These are phyloP conservation scores for Ogataea pignaliae DNA, from an alignment of 805 yeast species.

Conservation along the genomic window DNA sequence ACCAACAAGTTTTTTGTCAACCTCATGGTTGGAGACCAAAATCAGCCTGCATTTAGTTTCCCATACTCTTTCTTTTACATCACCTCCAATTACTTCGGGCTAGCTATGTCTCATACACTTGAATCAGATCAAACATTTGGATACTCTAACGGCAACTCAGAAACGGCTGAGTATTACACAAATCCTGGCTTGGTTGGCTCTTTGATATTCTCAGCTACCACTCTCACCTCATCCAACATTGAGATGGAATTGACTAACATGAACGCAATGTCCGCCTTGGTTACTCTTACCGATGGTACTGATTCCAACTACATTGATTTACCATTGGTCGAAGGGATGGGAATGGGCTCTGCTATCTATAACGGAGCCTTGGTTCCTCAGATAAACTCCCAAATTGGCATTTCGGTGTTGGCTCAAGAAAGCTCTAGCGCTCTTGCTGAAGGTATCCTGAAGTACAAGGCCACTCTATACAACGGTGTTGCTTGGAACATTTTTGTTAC, in stretches of 20 bases:
- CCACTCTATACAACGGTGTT: slow-evolving; percentile 34
- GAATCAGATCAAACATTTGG: slow-evolving; percentile 35
- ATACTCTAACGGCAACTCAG: slow-evolving; percentile 44
- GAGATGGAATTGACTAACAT: slow-evolving; percentile 41
- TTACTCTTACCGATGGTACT: slow-evolving; percentile 34
- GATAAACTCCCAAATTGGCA: slow-evolving; percentile 43
- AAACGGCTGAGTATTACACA: slow-evolving; percentile 44
- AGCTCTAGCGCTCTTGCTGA: slow-evolving; percentile 23
- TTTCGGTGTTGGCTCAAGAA: slow-evolving; percentile 35
- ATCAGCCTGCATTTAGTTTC: slow-evolving; percentile 52
- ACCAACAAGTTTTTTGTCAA: slow-evolving; percentile 79
- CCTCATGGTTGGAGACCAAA: slow-evolving; percentile 51
- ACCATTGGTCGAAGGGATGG: slow-evolving; percentile 60
- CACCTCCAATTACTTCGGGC: slow-evolving; percentile 41
- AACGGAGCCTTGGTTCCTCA: slow-evolving; percentile 43
- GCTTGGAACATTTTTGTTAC: slow-evolving; percentile 52
- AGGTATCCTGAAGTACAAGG: slow-evolving; percentile 36
- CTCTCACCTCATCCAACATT: slow-evolving; percentile 37
- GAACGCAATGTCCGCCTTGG: slow-evolving; percentile 48
- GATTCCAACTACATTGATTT: slow-evolving; percentile 35
- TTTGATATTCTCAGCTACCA: slow-evolving; percentile 49
- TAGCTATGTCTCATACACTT: slow-evolving; percentile 56
- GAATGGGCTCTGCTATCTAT: slow-evolving; percentile 48
- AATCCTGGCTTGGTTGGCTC: slow-evolving; percentile 57
- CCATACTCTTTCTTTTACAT: slow-evolving; percentile 61